Base-by-base conservation (phyloP, 129 eudicot genomes). In the Pittosporum tobira region DNA sequence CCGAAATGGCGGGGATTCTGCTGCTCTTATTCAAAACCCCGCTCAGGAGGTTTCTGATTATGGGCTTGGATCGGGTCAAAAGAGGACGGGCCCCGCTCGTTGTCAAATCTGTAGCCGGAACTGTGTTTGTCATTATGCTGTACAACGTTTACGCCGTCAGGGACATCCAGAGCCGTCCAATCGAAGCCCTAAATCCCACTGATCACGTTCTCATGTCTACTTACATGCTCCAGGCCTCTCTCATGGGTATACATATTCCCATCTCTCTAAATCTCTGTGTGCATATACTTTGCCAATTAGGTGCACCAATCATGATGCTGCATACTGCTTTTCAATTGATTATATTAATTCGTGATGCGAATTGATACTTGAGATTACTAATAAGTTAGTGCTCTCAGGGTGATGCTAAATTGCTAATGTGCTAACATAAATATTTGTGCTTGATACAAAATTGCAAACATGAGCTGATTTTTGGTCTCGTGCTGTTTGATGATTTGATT, bases 81-180 rank as follows among this genome's bases (percentile, higher is more conserved):
- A 78, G 87, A n/a, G 95, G 91, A 1, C 60, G 72, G 24, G 95
- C 84, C 10, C 95, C 95, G 2, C 65, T 86, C 22, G 70, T 86
- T 13, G 84, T 77, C 0, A 79, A 78, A 56, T 73, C 95, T 36
- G 82, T 82, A 4, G 90, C 73, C 5, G 76, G 77, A 1, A 82
- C 86, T 11, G 70, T 86, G 3, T 65, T 86, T 20, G 78, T 86
- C 3, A 63, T 86, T 11, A 66, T 86, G 78, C 40, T 74, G 65
- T 76, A 73, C 50, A 82, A 63, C 48, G 69, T 76, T 30, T 70
- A 71, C 58, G 61, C 42, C 29, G 72, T 86, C 0, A 62, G 71
- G 51, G 78, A 73, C 14, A 71, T 82, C 47, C 73, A 74, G 59
- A 63, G 66, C 57, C 84, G 91, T 14, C 78, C 83, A 6, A 42